Conservation (phyloP, 768 basidiomycete genomes). For the Lactifluus hygrophoroides region DNA sequence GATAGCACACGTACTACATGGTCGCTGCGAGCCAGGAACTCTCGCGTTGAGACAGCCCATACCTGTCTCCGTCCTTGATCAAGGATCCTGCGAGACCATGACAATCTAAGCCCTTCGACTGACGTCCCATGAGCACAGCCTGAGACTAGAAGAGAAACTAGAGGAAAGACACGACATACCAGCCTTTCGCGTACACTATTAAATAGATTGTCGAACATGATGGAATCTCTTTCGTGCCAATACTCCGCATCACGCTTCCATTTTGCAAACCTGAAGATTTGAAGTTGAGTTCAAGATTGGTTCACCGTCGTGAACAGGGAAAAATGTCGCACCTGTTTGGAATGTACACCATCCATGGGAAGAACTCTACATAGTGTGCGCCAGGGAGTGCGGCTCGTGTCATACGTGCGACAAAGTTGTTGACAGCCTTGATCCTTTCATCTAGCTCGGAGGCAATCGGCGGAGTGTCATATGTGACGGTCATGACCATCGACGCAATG, state of each 20-base stretch:
- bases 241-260: conserved; percentile 20
- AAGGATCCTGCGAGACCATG: neutral
- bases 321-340: conserved; percentile 1
- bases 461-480: conserved; percentile 11
- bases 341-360: conserved; percentile 19
- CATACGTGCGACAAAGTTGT: conserved; percentile 12
- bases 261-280: conserved; percentile 16
- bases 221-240: conserved; percentile 13
- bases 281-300: neutral
- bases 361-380: conserved; percentile 16
- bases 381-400: conserved; percentile 14
- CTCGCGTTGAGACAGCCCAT: conserved; percentile 3
- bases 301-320: neutral
- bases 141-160: neutral
- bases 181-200: conserved; percentile 6
- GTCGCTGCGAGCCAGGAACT: neutral
- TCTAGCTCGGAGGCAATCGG: conserved; percentile 8
- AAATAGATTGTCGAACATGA: conserved; percentile 12
- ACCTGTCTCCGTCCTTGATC: conserved; percentile 5
- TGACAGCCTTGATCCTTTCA: conserved; percentile 6
- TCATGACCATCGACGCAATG: conserved; percentile 13
- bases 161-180: no score
- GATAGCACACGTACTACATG: neutral
- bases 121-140: neutral
- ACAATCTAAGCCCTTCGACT: conserved; percentile 12